A percentile compares a stretch with the other conserved stretches of the same genome.
These are phyloP conservation scores for Basidiobolus heterosporus DNA, from an alignment of 371 early-diverging fungal genomes.

Conservation along the genomic window DNA sequence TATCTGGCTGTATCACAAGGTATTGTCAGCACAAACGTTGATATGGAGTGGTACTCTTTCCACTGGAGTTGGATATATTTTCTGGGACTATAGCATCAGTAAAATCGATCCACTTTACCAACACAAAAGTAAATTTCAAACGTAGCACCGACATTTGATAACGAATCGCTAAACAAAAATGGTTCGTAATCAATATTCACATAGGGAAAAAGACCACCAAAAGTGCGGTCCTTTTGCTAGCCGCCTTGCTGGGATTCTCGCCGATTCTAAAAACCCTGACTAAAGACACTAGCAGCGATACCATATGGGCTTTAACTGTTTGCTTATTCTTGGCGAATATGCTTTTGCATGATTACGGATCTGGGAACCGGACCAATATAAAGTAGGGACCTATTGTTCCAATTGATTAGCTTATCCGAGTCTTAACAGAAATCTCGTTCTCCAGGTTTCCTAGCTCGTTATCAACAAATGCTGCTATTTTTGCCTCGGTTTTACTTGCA, in stretches of 20 bases:
- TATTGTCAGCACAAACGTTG: constrained; percentile 34
- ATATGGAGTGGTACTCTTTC: constrained; percentile 36
- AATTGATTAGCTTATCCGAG: background rate
- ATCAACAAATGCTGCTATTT: constrained; percentile 88
- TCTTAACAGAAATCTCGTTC: constrained; percentile 8
- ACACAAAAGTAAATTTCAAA: constrained; percentile 25
- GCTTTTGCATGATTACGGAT: constrained; percentile 76
- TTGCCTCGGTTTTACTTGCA: constrained; percentile 86
- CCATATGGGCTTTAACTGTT: constrained; percentile 83
- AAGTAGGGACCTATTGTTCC: constrained; percentile 18
- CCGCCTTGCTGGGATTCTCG: constrained; percentile 67
- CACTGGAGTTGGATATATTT: constrained; percentile 41
- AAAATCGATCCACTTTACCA: constrained; percentile 23
- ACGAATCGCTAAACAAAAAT: background rate
- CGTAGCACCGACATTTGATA: background rate
- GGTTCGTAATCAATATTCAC: background rate
- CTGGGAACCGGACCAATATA: constrained; percentile 20
- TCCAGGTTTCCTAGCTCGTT: constrained; percentile 77
- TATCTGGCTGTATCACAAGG: constrained; percentile 38
- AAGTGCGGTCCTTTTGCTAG: constrained; percentile 55
- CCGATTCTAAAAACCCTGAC: constrained; percentile 87
- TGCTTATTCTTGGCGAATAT: constrained; percentile 68
- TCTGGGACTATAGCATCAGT: constrained; percentile 42
- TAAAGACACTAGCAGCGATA: constrained; percentile 72
- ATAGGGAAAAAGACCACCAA: constrained; percentile 42